Conservation (phyloP, 768 basidiomycete species). For the Naganishia vishniacii region DNA sequence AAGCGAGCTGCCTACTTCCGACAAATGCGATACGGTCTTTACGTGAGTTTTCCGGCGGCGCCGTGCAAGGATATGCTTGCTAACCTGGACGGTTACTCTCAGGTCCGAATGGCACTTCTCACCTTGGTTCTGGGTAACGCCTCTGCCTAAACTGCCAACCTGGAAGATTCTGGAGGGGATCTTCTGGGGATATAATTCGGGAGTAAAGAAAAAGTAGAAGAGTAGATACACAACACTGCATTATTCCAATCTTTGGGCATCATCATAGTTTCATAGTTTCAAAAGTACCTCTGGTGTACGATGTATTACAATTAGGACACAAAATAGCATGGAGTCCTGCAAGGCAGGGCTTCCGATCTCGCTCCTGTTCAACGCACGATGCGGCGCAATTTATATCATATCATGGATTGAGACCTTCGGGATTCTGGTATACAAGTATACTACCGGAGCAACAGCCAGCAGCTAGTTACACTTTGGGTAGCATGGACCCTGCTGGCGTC, state of each 20-base stretch:
- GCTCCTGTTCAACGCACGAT: too few relatives aligned
- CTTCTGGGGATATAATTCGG: neutral
- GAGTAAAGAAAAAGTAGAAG: neutral
- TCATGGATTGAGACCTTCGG: too few relatives aligned
- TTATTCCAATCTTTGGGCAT: neutral
- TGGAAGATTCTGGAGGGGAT: conserved; percentile 11
- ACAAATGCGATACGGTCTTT: conserved; percentile 96
- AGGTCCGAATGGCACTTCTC: conserved; percentile 78
- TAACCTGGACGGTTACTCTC: conserved; percentile 18
- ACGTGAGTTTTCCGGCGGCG: conserved; percentile 58
- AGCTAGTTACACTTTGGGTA: too few relatives aligned
- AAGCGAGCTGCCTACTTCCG: conserved; percentile 94
- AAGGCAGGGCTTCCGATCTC: too few relatives aligned
- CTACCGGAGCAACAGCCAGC: too few relatives aligned
- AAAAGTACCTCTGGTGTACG: neutral
- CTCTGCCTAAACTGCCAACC: conserved; percentile 3
- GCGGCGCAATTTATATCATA: too few relatives aligned
- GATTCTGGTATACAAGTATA: too few relatives aligned
- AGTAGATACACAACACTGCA: conserved; percentile 1
- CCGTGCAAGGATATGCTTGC: neutral
- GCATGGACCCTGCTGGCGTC: too few relatives aligned
- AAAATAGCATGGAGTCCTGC: neutral
- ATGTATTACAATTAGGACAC: neutral
- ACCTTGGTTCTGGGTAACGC: conserved; percentile 57
- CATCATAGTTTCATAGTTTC: neutral